Evolutionary conservation across 164 flowering plant species (phyloP).

Genomic region (Aristolochia fimbriata): DNA sequence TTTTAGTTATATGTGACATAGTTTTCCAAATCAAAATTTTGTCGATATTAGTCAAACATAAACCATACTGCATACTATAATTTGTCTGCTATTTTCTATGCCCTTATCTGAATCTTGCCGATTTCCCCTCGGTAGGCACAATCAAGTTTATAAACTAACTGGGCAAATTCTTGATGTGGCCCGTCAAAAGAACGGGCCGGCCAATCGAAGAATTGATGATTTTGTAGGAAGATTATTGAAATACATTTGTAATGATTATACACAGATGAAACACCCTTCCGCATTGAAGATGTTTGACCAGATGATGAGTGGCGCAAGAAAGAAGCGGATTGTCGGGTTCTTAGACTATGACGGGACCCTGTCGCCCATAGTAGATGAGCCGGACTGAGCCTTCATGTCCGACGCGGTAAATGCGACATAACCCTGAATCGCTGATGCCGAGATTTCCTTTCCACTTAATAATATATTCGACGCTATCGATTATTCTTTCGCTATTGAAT

Average conservation of each 20-base stretch:
- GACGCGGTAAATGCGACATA: constrained; percentile 31
- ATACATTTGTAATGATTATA: too few species aligned
- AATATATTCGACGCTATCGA: too few species aligned
- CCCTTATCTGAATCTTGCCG: not conserved
- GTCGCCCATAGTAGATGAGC: constrained; percentile 85
- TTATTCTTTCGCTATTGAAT: too few species aligned
- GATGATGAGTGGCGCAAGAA: constrained; percentile 44
- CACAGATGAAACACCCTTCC: constrained; percentile 62
- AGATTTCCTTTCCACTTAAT: not conserved
- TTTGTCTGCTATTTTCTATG: not conserved
- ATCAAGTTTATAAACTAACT: too few species aligned
- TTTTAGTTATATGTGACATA: too few species aligned
- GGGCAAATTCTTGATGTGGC: too few species aligned
- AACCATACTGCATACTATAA: not conserved
- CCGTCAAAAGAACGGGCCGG: too few species aligned
- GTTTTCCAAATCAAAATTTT: not conserved
- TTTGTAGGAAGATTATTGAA: too few species aligned
- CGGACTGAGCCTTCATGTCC: constrained; percentile 89
- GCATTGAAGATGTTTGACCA: constrained; percentile 67
- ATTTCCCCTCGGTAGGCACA: too few species aligned
- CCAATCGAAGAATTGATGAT: too few species aligned
- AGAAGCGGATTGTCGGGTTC: constrained; percentile 70
- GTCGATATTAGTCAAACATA: too few species aligned
- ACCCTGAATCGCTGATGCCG: too few species aligned
- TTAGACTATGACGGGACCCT: constrained; percentile 93